Conservation (phyloP, 306 rosid genomes). For the Fagus crenata region DNA sequence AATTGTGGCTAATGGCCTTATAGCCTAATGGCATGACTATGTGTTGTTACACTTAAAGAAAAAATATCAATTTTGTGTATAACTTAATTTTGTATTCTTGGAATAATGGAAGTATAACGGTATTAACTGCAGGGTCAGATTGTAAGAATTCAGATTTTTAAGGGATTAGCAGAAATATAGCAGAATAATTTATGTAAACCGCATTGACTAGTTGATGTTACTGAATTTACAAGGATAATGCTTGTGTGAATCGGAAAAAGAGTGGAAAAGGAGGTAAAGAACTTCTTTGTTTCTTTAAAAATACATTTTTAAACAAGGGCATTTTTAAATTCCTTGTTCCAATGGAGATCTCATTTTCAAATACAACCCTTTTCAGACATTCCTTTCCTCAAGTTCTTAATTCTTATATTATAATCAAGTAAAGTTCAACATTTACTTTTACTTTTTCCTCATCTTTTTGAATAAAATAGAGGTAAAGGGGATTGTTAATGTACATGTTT, state of each 20-base stretch:
- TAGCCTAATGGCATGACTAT: too few relatives aligned
- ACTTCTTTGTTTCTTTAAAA: not conserved
- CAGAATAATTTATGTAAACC: not conserved
- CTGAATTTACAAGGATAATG: conserved; percentile 15
- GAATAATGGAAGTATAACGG: not conserved
- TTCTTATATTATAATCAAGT: not conserved
- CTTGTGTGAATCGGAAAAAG: conserved; percentile 24
- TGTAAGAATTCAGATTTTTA: not conserved
- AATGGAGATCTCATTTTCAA: conserved; percentile 1
- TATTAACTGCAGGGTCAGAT: not conserved
- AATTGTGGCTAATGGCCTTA: not conserved
- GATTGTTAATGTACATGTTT: not conserved
- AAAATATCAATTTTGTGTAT: not conserved
- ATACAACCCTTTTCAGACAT: conserved; percentile 19
- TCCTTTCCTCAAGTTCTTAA: not conserved
- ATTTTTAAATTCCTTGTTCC: conserved; percentile 6
- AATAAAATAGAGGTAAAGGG: not conserved
- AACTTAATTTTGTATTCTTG: not conserved
- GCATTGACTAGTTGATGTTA: conserved; percentile 13
- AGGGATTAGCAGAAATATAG: not conserved
- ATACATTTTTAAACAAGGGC: not conserved
- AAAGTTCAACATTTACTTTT: not conserved
- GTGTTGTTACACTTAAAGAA: too few relatives aligned
- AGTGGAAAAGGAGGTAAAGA: not conserved
- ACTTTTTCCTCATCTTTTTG: not conserved